phyloP scores from a whole-genome alignment of 306 rosid genomes.

The Quercus bicolor region DNA sequence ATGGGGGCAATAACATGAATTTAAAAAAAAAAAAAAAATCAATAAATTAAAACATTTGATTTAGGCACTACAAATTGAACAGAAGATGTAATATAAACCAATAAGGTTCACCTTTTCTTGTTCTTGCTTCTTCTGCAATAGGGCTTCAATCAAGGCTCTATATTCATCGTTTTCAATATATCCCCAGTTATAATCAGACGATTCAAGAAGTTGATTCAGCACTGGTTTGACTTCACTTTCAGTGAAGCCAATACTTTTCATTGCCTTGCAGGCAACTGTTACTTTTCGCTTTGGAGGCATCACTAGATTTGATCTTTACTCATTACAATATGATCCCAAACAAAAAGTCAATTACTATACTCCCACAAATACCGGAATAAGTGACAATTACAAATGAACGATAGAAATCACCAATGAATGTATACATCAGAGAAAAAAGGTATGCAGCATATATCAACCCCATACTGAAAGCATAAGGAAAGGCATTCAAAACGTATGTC shows the following conservation, averaged over 20 bases:
- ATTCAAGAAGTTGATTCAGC: slow-evolving; percentile 3
- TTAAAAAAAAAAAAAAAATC: not conserved
- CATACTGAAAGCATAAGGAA: too few species aligned
- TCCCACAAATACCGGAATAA: too few species aligned
- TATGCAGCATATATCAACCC: too few species aligned
- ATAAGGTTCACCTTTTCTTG: slow-evolving; percentile 2
- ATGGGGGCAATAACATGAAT: too few species aligned
- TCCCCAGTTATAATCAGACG: slow-evolving; percentile 14
- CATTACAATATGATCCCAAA: too few species aligned
- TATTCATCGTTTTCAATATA: slow-evolving; percentile 5
- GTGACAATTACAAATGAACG: too few species aligned
- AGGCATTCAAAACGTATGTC: too few species aligned
- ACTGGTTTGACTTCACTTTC: not conserved
- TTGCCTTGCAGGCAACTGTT: slow-evolving; percentile 10
- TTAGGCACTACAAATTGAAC: not conserved
- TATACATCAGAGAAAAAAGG: too few species aligned
- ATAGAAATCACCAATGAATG: too few species aligned
- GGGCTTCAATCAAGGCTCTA: slow-evolving; percentile 8
- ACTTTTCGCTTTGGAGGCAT: slow-evolving; percentile 1
- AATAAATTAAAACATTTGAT: not conserved
- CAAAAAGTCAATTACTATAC: too few species aligned
- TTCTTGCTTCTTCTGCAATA: not conserved
- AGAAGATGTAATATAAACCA: not conserved
- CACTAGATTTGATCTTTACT: not conserved
- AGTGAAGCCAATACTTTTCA: not conserved